Conservation (phyloP, 805 yeast species). For the Pichia californica region DNA sequence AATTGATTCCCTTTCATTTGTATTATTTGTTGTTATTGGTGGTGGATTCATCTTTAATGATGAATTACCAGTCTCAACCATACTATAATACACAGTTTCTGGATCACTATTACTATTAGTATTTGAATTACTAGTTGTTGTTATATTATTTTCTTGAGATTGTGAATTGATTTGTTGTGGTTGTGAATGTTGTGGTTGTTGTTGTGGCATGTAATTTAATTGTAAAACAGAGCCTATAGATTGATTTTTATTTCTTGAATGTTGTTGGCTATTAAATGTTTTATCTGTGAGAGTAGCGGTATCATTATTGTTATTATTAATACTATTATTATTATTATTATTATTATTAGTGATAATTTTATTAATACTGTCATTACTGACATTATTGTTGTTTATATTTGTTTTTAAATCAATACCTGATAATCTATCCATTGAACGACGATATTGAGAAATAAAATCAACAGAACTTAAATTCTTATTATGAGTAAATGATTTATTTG, state of each 20-base stretch:
- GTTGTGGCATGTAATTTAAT: conserved; percentile 1
- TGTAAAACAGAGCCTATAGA: conserved; percentile 9
- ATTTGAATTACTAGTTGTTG: background rate
- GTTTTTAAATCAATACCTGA: background rate
- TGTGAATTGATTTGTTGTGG: too few relatives aligned
- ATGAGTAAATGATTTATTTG: conserved; percentile 4
- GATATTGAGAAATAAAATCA: conserved; percentile 9
- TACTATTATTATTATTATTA: too few relatives aligned
- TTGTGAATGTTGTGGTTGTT: background rate
- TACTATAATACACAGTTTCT: background rate
- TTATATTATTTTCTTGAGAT: background rate
- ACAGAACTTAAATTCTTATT: conserved; percentile 3
- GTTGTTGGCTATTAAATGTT: too few relatives aligned
- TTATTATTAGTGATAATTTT: background rate
- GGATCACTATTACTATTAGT: background rate
- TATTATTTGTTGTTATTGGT: background rate
- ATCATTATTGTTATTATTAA: too few relatives aligned
- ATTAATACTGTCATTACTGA: background rate
- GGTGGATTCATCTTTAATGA: too few relatives aligned
- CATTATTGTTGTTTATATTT: background rate
- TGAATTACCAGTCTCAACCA: background rate
- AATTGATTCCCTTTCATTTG: conserved; percentile 6
- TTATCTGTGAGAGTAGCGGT: too few relatives aligned
- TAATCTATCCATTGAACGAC: conserved; percentile 8
- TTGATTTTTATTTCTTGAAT: background rate